These are phyloP conservation scores for Peniophora sp. DNA, from an alignment of 1,284 basidiomycete species.

Conservation along the genomic window DNA sequence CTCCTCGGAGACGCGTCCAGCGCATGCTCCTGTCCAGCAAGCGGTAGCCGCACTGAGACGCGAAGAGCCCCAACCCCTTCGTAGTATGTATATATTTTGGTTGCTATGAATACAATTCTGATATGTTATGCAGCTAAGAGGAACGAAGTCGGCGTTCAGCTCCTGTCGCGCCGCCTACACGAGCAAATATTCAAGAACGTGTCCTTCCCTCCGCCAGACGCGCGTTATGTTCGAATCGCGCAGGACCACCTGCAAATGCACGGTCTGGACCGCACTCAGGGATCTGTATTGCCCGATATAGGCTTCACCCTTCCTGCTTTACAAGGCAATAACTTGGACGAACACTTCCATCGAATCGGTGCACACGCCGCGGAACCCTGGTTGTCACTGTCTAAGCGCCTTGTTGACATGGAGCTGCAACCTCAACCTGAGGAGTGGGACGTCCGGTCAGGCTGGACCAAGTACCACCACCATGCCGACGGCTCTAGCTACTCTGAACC, in stretches of 20 bases:
- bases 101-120: too few relatives aligned
- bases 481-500: constrained; percentile 61
- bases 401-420: constrained; percentile 51
- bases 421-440: constrained; percentile 70
- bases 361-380: constrained; percentile 72
- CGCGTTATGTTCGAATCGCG: constrained; percentile 66
- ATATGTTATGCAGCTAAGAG: constrained; percentile 41
- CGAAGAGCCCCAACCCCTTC: too few relatives aligned
- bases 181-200: constrained; percentile 77
- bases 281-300: constrained; percentile 73
- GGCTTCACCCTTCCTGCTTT: constrained; percentile 80
- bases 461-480: constrained; percentile 62
- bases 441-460: constrained; percentile 84
- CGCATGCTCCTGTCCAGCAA: too few relatives aligned
- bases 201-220: constrained; percentile 56
- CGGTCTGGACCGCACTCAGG: constrained; percentile 73
- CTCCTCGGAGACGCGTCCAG: too few relatives aligned
- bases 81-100: too few relatives aligned
- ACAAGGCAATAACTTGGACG: constrained; percentile 75
- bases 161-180: constrained; percentile 78
- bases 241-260: constrained; percentile 74
- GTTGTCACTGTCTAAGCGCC: constrained; percentile 63
- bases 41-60: too few relatives aligned
- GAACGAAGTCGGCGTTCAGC: constrained; percentile 89
- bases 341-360: constrained; percentile 88